Evolutionary conservation across 1,139 yeast species (phyloP), one percentile per base, ranked within the genome.

Genomic region (Candida sp.): DNA sequence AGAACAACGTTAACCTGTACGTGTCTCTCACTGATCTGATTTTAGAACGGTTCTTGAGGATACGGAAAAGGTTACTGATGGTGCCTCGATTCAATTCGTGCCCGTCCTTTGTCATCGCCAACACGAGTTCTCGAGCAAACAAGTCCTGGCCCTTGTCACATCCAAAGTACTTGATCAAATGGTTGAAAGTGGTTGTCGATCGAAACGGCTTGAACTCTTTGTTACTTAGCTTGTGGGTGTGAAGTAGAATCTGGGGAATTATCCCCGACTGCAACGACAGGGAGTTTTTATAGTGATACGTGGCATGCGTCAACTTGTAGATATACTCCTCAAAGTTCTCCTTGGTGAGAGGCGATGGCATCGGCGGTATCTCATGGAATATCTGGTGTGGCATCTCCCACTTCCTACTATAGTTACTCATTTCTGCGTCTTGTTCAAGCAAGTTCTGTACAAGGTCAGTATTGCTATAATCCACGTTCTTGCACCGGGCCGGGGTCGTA

Each of bases 101-200:
- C 3, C 79, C 79, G 49, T 77, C 81, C 50, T 71, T 66, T 38
- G 69, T 66, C 81, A 77, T 75, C 38, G 73, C 77, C 38, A 77
- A 58, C 9, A 77, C 59, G 17, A 77, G 54, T 52, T 74, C 77
- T 31, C 80, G 56, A 3, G 81, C 78, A 61, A 77, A 77, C 27
- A 73, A 63, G 47, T 72, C 72, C 59, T 77, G 81, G 56, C 75
- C 69, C 56, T 77, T 76, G 49, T 66, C 71, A 52, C 54, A 66
- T 4, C 81, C 83, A 60, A 75, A 78, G 58, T 64, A 78, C 46
- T 74, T 66, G 49, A 78, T 77, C 34, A 78, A 63, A 50, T 69
- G 67, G 57, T 77, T 78, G 57, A 68, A 78, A 0, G 81, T 73
- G 12, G 70, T 67, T 2, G 67, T 72, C 11, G 75, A 70, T 38